Conservation (phyloP, 2,329 filamentous ascomycete genomes). For the Blastomyces silverae region DNA sequence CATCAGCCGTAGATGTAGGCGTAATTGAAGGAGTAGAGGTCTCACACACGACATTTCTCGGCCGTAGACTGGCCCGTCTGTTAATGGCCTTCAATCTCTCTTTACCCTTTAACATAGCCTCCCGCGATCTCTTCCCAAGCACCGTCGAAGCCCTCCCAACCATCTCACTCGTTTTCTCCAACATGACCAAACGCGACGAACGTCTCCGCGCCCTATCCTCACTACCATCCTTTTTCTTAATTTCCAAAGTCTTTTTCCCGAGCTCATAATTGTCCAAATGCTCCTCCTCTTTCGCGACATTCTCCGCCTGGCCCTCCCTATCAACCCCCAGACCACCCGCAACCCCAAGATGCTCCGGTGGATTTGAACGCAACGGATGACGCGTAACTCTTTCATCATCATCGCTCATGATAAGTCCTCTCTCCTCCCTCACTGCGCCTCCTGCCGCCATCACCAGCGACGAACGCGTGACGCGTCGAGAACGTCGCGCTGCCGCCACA, state of each 20-base stretch:
- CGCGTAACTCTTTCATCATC: slow-evolving; percentile 24
- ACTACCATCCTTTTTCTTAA: slow-evolving; percentile 25
- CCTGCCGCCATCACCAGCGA: slow-evolving; percentile 27
- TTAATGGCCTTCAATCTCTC: slow-evolving; percentile 51
- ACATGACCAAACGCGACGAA: slow-evolving; percentile 41
- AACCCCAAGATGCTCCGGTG: background rate
- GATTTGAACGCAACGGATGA: slow-evolving; percentile 11
- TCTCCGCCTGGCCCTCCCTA: background rate
- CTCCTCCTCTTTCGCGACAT: slow-evolving; percentile 9
- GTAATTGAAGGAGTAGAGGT: slow-evolving; percentile 8
- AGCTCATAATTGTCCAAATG: slow-evolving; percentile 23
- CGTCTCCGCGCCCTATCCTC: slow-evolving; percentile 31
- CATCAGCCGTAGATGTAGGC: slow-evolving; percentile 23
- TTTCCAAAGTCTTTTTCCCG: slow-evolving; percentile 23
- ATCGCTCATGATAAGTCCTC: slow-evolving; percentile 28
- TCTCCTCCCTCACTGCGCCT: background rate
- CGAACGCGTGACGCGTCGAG: slow-evolving; percentile 38
- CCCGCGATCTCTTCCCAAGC: slow-evolving; percentile 56
- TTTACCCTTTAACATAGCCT: slow-evolving; percentile 46
- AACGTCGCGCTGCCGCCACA: slow-evolving; percentile 21
- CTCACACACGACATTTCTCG: slow-evolving; percentile 28
- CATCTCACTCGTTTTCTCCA: slow-evolving; percentile 43
- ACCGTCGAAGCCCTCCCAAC: slow-evolving; percentile 46
- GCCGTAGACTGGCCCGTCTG: slow-evolving; percentile 54
- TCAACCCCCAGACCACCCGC: background rate